Evolutionary conservation across 2,329 filamentous ascomycete genomes (phyloP), one percentile per base, ranked within the genome.

Genomic region (Colletotrichum theobromicola): DNA sequence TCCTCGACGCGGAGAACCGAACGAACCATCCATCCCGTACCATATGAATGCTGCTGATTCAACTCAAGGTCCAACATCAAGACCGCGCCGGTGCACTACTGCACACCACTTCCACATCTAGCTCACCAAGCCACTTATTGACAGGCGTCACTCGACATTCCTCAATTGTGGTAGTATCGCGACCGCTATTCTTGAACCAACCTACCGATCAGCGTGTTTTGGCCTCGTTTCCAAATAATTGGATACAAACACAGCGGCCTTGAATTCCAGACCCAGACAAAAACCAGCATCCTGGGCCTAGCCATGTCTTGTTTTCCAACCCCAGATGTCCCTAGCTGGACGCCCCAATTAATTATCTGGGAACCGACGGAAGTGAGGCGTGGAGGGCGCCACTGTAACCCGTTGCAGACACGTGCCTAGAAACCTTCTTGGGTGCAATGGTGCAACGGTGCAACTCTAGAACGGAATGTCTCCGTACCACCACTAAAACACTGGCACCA

Each of bases 341-440:
- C 46, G 64, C 64, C 32, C 70, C 58, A 46, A 12, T 61, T 21
- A 12, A 35, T 69, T 64, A 35, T 34, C n/a, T 30, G n/a, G 46
- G 46, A 46, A 69, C 34, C 26, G n/a, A 30, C 4, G 30, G 26
- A 28, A 32, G 55, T 58, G 55, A n/a, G 16, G n/a, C 57, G 66
- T 70, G 37, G 62, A 28, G 28, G 15, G 35, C 46, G 46, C 50
- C 30, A 63, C 67, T 37, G 34, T 35, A 60, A 53, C 30, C 46
- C 18, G 66, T 32, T 37, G 30, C 34, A 35, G 34, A 58, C 71
- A 73, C 70, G 67, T 73, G 70, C 70, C 42, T 50, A n/a, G 42
- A 50, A 50, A 50, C 42, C 42, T 50, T 50, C 42, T 50, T 35
- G 53, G 37, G 55, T 46, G 35, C 28, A 26, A 67, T 53, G 53